These are phyloP conservation scores for Alternaria brassicicola DNA, from an alignment of 2,329 filamentous ascomycete genomes.

Conservation along the genomic window DNA sequence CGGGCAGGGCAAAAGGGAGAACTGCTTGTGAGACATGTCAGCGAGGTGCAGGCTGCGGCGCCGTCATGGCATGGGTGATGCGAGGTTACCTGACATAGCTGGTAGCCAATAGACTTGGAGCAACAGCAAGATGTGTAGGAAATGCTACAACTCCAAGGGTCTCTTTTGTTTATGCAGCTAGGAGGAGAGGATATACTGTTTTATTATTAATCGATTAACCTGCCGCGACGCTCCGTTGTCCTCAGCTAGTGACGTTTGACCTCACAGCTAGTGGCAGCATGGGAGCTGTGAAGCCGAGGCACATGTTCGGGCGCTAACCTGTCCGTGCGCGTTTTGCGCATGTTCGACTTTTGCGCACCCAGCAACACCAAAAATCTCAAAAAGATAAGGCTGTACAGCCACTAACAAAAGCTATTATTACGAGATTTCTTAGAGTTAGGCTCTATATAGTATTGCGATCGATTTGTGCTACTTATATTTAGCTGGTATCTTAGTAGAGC, in stretches of 20 bases:
- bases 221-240: background rate
- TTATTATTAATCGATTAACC: background rate
- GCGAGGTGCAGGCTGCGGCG: background rate
- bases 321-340: no score
- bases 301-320: slow-evolving; percentile 1
- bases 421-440: no score
- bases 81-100: slow-evolving; percentile 10
- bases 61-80: background rate
- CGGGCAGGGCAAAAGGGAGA: slow-evolving; percentile 39
- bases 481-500: no score
- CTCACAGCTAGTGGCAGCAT: slow-evolving; percentile 6
- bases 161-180: background rate
- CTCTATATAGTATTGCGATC: no score
- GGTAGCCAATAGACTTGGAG: background rate
- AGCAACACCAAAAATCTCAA: no score
- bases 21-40: slow-evolving; percentile 19
- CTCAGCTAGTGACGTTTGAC: slow-evolving; percentile 7
- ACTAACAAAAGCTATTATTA: no score
- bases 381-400: no score
- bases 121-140: background rate
- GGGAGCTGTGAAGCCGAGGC: slow-evolving; percentile 17
- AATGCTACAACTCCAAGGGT: background rate
- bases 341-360: no score
- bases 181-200: background rate
- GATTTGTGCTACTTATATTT: no score